Base-by-base conservation (phyloP, 2,329 filamentous ascomycete genomes). In the Alternaria brassicicola region DNA sequence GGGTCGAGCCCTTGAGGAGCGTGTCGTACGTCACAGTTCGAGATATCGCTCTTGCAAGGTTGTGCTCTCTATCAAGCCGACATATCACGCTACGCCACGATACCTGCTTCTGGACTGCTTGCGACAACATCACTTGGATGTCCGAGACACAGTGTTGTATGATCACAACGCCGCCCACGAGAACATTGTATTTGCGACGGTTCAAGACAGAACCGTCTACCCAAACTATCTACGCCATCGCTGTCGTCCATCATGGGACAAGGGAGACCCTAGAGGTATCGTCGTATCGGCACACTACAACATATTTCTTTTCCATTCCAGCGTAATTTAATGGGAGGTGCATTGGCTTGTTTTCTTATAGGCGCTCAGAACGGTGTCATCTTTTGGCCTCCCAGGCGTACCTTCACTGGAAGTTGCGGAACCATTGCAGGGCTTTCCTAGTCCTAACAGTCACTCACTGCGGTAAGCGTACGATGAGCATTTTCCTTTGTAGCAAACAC, bases 401-500 rank as follows among this genome's bases (percentile, higher is more conserved):
- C 17, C 38, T 35, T 49, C n/a, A n/a, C 38, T 49, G 28, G 47
- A 47, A 35, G 28, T 13, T 31, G 33, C 10, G 43, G 13, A 47
- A 47, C 28, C 19, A 47, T 33, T 47, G 30, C 30, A 47, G 30
- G 28, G 19, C 30, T 23, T 21, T 49, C 30, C 9, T 36, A 26
- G 47, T 26, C 33, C 47, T 41, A 57, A 57, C 64, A 63, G 63
- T 69, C 64, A 65, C 50, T 67, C 53, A 47, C 63, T 65, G 47
- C 54, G 61, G 57, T 55, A 50, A 60, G 61, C 57, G 55, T 56
- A 42, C 42, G 41, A 36, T 43, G 50, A 63, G 33, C 62, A 39
- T 64, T 61, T 67, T 69, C 62, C 59, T 68, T 69, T 68, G 65
- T 68, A 63, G 65, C 66, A 63, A 52, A 63, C 42, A 53, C 17